These are phyloP conservation scores for Backusella liffmaniae DNA, from an alignment of 192 early-diverging fungal genomes.

Conservation along the genomic window DNA sequence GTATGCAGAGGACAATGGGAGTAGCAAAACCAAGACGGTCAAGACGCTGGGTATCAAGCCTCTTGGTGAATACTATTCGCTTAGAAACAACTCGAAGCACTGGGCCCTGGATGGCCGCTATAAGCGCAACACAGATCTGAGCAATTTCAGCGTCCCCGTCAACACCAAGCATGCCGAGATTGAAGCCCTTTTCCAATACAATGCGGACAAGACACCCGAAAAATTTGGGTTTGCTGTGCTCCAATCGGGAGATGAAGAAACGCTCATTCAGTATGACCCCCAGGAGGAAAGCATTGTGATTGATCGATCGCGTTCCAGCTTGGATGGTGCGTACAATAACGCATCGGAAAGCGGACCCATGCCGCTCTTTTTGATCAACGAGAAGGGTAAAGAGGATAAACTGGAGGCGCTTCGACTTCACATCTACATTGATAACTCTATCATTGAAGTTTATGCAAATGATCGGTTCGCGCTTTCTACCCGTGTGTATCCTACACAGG, in stretches of 20 bases:
- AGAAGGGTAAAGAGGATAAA: neutral
- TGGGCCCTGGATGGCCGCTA: neutral
- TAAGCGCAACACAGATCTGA: neutral
- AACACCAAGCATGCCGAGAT: neutral
- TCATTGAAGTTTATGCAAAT: constrained; percentile 27
- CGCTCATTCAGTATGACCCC: constrained; percentile 5
- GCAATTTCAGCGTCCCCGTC: neutral
- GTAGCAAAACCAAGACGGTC: neutral
- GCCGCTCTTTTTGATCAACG: constrained; percentile 11
- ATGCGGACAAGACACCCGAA: neutral
- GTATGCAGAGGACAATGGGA: neutral
- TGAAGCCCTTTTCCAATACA: neutral
- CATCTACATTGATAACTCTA: constrained; percentile 12
- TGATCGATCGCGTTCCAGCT: constrained; percentile 10
- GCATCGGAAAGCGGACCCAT: neutral
- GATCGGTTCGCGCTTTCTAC: constrained; percentile 18
- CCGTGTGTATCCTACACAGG: neutral
- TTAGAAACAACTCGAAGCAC: neutral
- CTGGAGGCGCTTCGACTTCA: constrained; percentile 16
- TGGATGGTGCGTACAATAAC: neutral
- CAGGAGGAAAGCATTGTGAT: neutral
- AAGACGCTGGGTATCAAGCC: constrained; percentile 4
- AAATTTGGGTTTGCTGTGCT: neutral
- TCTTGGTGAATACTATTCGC: neutral
- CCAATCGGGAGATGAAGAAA: neutral